Evolutionary conservation across 345 rosid genomes (phyloP), one percentile per base, ranked within the genome.

Genomic region (Atalantia buxifolia): DNA sequence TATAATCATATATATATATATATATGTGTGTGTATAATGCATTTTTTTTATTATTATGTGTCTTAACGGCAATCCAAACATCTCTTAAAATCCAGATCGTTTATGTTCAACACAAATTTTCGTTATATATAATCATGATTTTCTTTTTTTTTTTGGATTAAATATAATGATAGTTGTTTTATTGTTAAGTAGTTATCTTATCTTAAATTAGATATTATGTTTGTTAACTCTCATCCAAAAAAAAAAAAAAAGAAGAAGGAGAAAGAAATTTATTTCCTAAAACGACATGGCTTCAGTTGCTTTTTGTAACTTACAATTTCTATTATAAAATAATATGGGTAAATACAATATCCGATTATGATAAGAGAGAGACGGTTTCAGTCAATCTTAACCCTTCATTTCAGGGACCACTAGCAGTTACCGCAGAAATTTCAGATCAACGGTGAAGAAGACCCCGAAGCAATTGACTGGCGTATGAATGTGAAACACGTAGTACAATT

Each of bases 381-480:
- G 19, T 28, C 7, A 63, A 63, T 30, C 38, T 30, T 19, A 19
- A 33, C 42, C 42, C 69, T 65, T 33, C 10, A 7, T 7, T 14
- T 21, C 9, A 2, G 45, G 69, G 69, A 35, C 48, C 45, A 21
- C 27, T 9, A 3, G 4, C 13, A 35, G 18, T 38, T 16, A 4
- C 27, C 2, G 22, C 21, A 38, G 24, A 6, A 14, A 9, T 25
- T 14, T 30, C 0, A 56, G 64, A 56, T 75, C 59, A 25, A 61
- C 78, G 82, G 80, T 31, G 76, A 59, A 16, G n/a, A 55, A 4
- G 70, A 56, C 33, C 9, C 36, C 22, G 31, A 14, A 57, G 53
- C 24, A 35, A 7, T 22, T 40, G 14, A 50, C 22, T 24, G 24
- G 3, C 22, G 28, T 4, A 57, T 56, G 24, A 18, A 5, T 75